Evolutionary conservation across 1,284 basidiomycete genomes (phyloP).

Genomic region (Marasmius oreades): DNA sequence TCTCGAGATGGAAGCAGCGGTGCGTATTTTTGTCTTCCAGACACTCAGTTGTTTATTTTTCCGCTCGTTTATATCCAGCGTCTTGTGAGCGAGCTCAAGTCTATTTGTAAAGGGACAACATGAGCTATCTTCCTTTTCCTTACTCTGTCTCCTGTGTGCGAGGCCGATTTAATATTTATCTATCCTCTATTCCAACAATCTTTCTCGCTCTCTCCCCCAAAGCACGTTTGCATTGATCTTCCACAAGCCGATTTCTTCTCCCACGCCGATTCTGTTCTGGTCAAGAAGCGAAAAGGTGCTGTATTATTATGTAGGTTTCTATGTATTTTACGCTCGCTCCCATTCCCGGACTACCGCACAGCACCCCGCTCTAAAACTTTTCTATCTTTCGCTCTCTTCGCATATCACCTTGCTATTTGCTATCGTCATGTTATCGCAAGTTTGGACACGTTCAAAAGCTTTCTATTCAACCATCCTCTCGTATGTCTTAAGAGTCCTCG

Average conservation of each 20-base stretch:
- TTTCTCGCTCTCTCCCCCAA: background rate
- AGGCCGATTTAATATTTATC: background rate
- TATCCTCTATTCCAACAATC: background rate
- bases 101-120: conserved; percentile 16
- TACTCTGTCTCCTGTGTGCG: background rate
- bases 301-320: background rate
- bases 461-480: background rate
- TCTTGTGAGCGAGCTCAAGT: conserved; percentile 34
- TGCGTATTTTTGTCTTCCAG: conserved; percentile 24
- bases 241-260: background rate
- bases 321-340: background rate
- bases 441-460: background rate
- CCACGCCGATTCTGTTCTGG: too few species aligned
- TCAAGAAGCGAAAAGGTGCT: background rate
- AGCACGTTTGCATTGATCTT: background rate
- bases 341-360: background rate
- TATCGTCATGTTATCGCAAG: background rate
- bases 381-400: background rate
- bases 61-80: conserved; percentile 21
- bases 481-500: conserved; percentile 3
- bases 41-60: background rate
- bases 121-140: background rate
- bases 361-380: background rate
- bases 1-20: conserved; percentile 46
- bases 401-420: background rate